A percentile compares a stretch with the other conserved stretches of the same genome.
These are phyloP conservation scores for Sporisorium graminicola DNA, from an alignment of 1,284 basidiomycete genomes.

Conservation along the genomic window DNA sequence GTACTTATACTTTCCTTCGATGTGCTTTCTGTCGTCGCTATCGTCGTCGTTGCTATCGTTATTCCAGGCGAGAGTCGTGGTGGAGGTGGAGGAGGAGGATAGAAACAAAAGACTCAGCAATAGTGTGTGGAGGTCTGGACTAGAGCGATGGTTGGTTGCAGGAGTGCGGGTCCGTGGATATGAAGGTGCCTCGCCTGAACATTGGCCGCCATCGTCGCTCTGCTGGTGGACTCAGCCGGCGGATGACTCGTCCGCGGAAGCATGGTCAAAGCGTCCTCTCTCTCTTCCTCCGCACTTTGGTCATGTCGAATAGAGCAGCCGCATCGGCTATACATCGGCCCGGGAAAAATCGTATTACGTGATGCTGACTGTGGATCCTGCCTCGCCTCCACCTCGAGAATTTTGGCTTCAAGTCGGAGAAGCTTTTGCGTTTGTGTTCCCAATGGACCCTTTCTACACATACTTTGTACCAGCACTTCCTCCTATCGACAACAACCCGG, in stretches of 20 bases:
- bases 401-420: conserved; percentile 1
- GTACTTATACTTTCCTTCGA: not conserved
- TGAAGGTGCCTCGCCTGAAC: not conserved
- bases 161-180: not conserved
- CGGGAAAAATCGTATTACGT: no score
- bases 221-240: not conserved
- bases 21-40: not conserved
- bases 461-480: not conserved
- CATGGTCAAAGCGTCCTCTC: conserved; percentile 10
- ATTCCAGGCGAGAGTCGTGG: not conserved
- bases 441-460: not conserved
- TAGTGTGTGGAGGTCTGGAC: not conserved
- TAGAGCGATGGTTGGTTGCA: no score
- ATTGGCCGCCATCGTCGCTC: not conserved
- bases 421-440: conserved; percentile 1
- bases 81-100: not conserved
- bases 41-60: no score
- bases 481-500: not conserved
- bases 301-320: not conserved
- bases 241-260: not conserved
- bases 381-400: conserved; percentile 37
- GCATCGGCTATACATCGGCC: conserved; percentile 18
- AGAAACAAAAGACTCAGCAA: not conserved
- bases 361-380: not conserved
- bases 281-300: not conserved